These are phyloP conservation scores for Solanum hybrid DNA, from an alignment of 305 asterid species.

Conservation along the genomic window DNA sequence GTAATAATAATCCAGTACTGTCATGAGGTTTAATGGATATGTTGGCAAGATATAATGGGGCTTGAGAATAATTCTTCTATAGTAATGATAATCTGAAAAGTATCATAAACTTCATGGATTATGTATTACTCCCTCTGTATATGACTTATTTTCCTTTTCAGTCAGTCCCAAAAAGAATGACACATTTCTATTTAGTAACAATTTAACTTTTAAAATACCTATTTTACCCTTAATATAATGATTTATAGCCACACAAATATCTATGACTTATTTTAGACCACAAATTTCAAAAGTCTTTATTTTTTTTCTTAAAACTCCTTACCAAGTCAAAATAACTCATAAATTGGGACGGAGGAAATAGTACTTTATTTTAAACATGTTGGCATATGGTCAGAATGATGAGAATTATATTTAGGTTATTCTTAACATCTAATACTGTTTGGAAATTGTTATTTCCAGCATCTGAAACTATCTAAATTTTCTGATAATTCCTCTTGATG, in stretches of 20 bases:
- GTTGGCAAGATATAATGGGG: neutral
- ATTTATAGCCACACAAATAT: neutral
- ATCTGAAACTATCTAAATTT: neutral
- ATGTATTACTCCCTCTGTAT: neutral
- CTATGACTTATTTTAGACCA: neutral
- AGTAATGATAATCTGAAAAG: neutral
- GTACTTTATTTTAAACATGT: neutral
- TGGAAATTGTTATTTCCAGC: neutral
- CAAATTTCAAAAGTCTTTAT: neutral
- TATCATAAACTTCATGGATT: neutral
- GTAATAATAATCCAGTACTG: neutral
- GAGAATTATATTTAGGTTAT: neutral
- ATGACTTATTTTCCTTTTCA: neutral
- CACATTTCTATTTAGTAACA: neutral
- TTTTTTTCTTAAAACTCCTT: neutral
- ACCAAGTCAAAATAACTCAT: neutral
- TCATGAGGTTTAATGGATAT: neutral
- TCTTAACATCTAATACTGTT: neutral
- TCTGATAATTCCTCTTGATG: neutral
- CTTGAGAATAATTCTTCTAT: neutral
- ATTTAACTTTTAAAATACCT: neutral
- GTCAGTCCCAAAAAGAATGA: neutral
- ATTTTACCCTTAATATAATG: neutral
- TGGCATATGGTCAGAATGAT: neutral
- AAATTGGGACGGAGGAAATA: neutral